These are phyloP conservation scores for Macadamia integrifolia DNA, from an alignment of 164 flowering plant genomes.

Conservation along the genomic window DNA sequence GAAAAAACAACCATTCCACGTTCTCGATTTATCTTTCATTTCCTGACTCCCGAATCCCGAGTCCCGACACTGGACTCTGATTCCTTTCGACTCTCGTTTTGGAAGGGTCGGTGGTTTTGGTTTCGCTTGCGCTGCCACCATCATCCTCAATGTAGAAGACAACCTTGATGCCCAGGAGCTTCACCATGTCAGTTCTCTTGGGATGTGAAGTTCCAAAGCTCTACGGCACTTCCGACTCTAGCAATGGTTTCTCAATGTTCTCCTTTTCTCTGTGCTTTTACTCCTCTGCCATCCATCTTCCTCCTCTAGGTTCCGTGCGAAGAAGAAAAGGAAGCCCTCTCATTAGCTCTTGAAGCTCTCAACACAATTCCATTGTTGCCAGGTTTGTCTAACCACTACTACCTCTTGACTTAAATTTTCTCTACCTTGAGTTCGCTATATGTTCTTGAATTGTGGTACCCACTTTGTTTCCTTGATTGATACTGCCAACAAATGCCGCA, in stretches of 20 bases:
- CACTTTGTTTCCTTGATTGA: not conserved
- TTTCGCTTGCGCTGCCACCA: too few relatives aligned
- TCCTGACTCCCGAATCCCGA: too few relatives aligned
- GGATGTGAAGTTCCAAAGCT: conserved; percentile 1
- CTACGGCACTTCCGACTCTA: not conserved
- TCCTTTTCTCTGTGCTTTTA: not conserved
- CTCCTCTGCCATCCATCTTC: not conserved
- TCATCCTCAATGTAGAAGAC: too few relatives aligned
- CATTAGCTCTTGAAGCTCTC: not conserved
- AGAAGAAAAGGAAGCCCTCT: not conserved
- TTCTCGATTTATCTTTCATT: too few relatives aligned
- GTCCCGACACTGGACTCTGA: too few relatives aligned
- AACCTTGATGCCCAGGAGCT: too few relatives aligned
- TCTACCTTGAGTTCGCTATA: not conserved
- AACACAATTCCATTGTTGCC: not conserved
- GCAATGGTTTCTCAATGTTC: not conserved
- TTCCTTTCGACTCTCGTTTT: too few relatives aligned
- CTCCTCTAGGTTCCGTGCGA: not conserved
- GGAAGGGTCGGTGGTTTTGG: too few relatives aligned
- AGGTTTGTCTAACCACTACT: not conserved
- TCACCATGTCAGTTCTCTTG: not conserved
- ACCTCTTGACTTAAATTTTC: not conserved
- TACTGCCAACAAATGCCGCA: not conserved
- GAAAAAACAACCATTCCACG: too few relatives aligned
- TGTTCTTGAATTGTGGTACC: not conserved